Conservation (phyloP, 345 rosid species). For the Lenwebbia sp. region DNA sequence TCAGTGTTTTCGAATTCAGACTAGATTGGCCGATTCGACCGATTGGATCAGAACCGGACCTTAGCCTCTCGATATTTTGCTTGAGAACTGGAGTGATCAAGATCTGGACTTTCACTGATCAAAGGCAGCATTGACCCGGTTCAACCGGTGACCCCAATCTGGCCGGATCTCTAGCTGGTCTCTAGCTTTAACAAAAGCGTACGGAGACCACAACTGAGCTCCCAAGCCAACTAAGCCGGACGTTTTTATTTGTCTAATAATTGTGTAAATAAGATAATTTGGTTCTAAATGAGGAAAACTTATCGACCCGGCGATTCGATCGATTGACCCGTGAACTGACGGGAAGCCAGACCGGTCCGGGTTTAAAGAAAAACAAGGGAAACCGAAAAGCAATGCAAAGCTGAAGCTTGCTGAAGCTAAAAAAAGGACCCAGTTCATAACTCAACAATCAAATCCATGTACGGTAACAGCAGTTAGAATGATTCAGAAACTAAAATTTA, state of each 20-base stretch:
- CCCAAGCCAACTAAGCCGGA: not conserved
- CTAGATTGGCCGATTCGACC: fast-evolving
- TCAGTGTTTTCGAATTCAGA: not conserved
- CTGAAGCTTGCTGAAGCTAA: not conserved
- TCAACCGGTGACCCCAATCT: fast-evolving
- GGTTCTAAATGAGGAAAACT: not conserved
- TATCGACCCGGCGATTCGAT: not conserved
- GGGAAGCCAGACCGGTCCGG: not conserved
- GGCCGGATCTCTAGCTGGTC: not conserved
- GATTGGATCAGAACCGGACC: not conserved
- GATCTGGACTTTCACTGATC: too few relatives aligned
- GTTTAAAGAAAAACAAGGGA: too few relatives aligned
- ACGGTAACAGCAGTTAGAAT: not conserved
- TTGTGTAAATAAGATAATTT: not conserved
- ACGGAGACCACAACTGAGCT: fast-evolving
- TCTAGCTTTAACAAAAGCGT: not conserved
- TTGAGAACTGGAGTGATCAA: not conserved
- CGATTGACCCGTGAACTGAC: not conserved
- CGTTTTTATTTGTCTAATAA: not conserved
- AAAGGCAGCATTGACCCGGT: too few relatives aligned
- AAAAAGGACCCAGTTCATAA: not conserved
- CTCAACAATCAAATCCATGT: not conserved
- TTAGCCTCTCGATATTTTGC: too few relatives aligned
- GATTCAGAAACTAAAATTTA: not conserved
- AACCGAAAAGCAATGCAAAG: too few relatives aligned